Evolutionary conservation across 139 green algal species (phyloP), one percentile per base, ranked within the genome.

Genomic region (Zygnema cylindricum): DNA sequence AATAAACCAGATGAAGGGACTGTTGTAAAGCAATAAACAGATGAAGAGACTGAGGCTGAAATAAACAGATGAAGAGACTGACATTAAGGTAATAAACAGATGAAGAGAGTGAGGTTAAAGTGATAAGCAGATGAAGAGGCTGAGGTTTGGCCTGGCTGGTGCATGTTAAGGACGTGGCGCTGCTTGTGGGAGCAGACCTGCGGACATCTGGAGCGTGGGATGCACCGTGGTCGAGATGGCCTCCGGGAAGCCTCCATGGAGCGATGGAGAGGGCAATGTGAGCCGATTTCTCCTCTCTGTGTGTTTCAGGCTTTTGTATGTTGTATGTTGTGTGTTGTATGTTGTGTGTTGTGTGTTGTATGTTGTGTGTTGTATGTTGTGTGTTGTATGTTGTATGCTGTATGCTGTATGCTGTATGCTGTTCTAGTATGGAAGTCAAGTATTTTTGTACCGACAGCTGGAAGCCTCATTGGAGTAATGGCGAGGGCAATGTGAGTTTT

Each of bases 161-260:
- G 93, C 95, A 98, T 3, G 98, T 99, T 93, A 98, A 91, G 3
- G 69, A 90, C 55, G 82, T 85, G 82, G 88, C 82, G 1, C 88
- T 90, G 69, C 2, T n/a, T 39, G 42, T 38, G 78, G 0, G 78
- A 0, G 78, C 87, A 93, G 92, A 55, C 93, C 94, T 33, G 97
- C 96, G 0, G 97, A 99, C 93, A 98, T 99, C 76, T 99, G 97
- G 97, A 97, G 93, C 3, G 93, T 98, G 2, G 97, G 92, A 39
- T 99, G 97, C 93, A 98, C 96, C 0, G 93, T 99, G 42, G 96
- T 99, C 38, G 97, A 99, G 91, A 99, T 99, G 97, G 94, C 94
- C 0, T 98, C 97, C 0, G 97, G 96, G 43, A 95, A 95, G 77
- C 96, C 95, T 1, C 96, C 96, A 32, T 98, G 95, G 95, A 95